Base-by-base conservation (phyloP, 768 basidiomycete species). In the Mrakia gelida region DNA sequence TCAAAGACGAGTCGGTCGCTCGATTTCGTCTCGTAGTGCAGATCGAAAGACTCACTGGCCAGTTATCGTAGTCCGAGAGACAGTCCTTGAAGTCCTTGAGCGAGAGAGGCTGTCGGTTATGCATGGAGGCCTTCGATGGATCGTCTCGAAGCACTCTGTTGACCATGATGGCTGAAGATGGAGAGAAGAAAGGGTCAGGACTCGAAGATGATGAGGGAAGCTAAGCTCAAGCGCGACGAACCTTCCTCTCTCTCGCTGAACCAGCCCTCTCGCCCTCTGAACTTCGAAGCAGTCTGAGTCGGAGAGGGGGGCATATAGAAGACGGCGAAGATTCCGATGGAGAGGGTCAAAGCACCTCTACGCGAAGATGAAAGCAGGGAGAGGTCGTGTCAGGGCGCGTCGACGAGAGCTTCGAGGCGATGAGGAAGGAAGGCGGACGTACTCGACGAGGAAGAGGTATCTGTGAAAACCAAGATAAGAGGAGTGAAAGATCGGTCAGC, bases 131-230 rank as follows among this genome's bases (percentile, higher is more conserved):
- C 81, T 90, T 91, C 7, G 88, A 85, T 4, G 90, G 90, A 80
- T 91, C 90, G 81, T 90, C 90, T 21, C 90, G 87, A 7, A 91
- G 83, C 9, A 91, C 87, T 85, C 88, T 84, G 81, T 90, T 90
- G 54, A 91, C 89, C 83, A 90, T 89, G 78, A 91, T 90, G 41
- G 85, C 54, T 56, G 54, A 6, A n/a, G 2, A 38, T 8, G 23
- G 26, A 56, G 23, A 10, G 4, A 10, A 15, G 5, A n/a, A 26
- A 21, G 54, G 16, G 2, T n/a, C 9, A n/a, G 7, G 45, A 45
- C 38, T 38, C 38, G 38, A 38, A 38, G 38, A 38, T 11, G 23
- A 23, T 11, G 52, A 54, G 16, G 16, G 52, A 54, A 54, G 38
- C 38, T 8, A 8, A 3, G 38, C n/a, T 54, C 52, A 15, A 26